Base-by-base conservation (phyloP, 1,284 basidiomycete genomes). In the Heterobasidion parviporum region DNA sequence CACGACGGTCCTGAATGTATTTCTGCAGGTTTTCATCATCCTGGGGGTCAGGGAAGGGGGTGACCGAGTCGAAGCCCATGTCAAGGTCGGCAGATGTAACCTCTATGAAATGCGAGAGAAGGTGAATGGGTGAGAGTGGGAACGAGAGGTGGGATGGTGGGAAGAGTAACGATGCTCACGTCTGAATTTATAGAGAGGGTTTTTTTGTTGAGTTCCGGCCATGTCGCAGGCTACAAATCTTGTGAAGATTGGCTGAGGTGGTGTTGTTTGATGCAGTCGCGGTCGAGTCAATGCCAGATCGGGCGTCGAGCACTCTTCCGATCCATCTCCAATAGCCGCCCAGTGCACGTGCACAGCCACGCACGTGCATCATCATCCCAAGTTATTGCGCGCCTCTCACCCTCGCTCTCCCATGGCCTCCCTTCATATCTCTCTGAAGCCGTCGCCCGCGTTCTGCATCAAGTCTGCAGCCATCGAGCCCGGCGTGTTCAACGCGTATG, bases 1-100 rank as follows among this genome's bases (percentile, higher is more conserved):
- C 88, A 57, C 87, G 81, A 57, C 83, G 76, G 70, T 90, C 87
- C 68, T 85, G 82, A 70, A 89, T 84, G 74, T 86, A 87, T 62
- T 80, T 75, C 64, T 82, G 75, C 63, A 87, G 77, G 59, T 80
- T 77, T 52, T 76, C 73, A 54, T 75, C 73, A 69, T 88, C 84
- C 53, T 81, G 77, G 58, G 78, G 75, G 62, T 78, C 76, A 53
- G 85, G 84, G 66, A 82, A 72, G 52, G 85, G 85, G 1, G 84
- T 82, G 56, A 78, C 71, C 65, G 63, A 61, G 47, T 63, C 62
- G 18, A 58, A 50, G 14, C 54, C 38, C 52, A 67, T 70, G 72
- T 76, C 69, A 74, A 76, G 75, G 63, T 73, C 72, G 54, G 68
- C 64, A 34, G 68, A 61, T 52, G 61, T 57, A 60, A 58, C 58